Percentiles rank a stretch among this genome's conserved stretches.
These are phyloP conservation scores for Meira nashicola DNA, from an alignment of 1,284 basidiomycete species.

Conservation along the genomic window DNA sequence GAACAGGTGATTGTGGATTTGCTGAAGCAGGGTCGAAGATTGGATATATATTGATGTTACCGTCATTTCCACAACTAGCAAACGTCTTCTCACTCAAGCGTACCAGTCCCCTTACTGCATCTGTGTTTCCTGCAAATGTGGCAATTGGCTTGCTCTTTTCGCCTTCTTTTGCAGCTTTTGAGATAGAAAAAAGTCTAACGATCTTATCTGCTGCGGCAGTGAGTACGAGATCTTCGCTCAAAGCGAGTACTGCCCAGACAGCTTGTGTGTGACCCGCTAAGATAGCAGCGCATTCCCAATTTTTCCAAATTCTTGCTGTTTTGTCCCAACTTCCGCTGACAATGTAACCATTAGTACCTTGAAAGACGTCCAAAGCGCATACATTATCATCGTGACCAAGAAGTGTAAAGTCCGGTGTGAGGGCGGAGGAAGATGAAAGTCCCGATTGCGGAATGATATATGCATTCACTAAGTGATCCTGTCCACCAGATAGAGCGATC, in stretches of 20 bases:
- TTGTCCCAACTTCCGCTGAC: conserved; percentile 94
- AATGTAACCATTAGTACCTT: conserved; percentile 54
- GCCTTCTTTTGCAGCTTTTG: conserved; percentile 17
- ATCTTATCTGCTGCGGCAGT: conserved; percentile 94
- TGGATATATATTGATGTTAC: conserved; percentile 56
- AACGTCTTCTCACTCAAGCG: conserved; percentile 75
- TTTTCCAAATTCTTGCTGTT: conserved; percentile 87
- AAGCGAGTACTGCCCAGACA: conserved; percentile 85
- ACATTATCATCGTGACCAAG: conserved; percentile 83
- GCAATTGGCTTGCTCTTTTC: conserved; percentile 30
- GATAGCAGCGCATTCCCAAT: conserved; percentile 65
- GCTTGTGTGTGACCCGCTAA: conserved; percentile 82
- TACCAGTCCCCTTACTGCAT: conserved; percentile 81
- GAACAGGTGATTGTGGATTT: conserved; percentile 1
- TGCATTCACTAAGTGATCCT: conserved; percentile 47
- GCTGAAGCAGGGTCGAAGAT: conserved; percentile 19
- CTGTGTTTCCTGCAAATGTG: conserved; percentile 77
- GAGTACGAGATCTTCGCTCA: conserved; percentile 68
- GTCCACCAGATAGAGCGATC: conserved; percentile 39
- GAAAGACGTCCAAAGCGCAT: conserved; percentile 67
- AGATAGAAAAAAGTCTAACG: conserved; percentile 78
- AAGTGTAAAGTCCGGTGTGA: conserved; percentile 28
- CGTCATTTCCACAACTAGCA: conserved; percentile 91
- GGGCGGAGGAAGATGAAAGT: conserved; percentile 15
- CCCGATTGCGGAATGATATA: conserved; percentile 24